Percentiles rank a stretch among this genome's conserved stretches.
These are phyloP conservation scores for Mercurialis annua DNA, from an alignment of 345 rosid genomes.

Conservation along the genomic window DNA sequence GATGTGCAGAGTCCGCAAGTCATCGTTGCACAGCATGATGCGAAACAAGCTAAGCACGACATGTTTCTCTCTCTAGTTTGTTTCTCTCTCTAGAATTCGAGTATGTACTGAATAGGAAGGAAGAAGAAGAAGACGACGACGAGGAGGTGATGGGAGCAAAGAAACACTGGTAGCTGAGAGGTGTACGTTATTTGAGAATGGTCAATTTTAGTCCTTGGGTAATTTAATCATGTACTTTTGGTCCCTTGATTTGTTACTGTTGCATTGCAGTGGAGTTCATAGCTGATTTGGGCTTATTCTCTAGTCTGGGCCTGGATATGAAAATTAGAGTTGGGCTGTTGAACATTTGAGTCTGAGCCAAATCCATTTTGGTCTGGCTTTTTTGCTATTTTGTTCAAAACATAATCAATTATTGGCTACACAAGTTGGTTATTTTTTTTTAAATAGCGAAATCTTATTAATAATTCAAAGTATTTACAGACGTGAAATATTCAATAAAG, in stretches of 20 bases:
- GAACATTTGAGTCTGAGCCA: too few species aligned
- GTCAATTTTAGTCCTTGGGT: neutral
- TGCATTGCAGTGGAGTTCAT: neutral
- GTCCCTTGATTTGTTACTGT: neutral
- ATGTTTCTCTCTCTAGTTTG: constrained; percentile 24
- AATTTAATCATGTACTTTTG: neutral
- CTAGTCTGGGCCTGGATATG: neutral
- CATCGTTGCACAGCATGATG: constrained; percentile 73
- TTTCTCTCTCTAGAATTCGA: neutral
- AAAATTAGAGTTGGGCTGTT: neutral
- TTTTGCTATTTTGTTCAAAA: too few species aligned
- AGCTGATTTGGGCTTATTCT: neutral
- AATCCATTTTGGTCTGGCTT: too few species aligned
- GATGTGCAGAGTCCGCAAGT: constrained; percentile 91
- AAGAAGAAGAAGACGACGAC: neutral
- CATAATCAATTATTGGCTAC: too few species aligned
- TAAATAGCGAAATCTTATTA: too few species aligned
- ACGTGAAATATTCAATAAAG: too few species aligned
- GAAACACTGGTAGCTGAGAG: constrained; percentile 7
- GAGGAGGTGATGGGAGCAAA: neutral
- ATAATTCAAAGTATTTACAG: too few species aligned
- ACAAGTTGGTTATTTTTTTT: too few species aligned
- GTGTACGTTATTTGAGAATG: neutral
- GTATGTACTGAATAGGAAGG: neutral
- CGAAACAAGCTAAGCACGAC: constrained; percentile 53